Evolutionary conservation across 2,329 filamentous ascomycete species (phyloP).

Genomic region (Fusarium hainanense): DNA sequence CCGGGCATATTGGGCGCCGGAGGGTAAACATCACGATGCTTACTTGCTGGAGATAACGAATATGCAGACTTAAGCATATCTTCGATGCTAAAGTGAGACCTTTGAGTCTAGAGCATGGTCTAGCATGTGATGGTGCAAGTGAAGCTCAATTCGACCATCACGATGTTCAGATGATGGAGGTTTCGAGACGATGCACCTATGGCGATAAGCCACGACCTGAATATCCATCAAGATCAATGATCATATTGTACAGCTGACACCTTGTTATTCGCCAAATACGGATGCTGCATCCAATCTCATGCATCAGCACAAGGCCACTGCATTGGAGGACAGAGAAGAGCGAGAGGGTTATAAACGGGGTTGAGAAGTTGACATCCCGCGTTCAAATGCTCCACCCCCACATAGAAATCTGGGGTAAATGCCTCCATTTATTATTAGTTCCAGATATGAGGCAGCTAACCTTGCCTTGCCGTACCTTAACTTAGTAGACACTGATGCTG

Average conservation of each 20-base stretch:
- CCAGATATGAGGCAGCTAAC: conserved; percentile 29
- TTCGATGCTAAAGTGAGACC: neutral
- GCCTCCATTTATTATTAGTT: conserved; percentile 31
- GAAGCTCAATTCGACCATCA: conserved; percentile 11
- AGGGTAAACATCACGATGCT: neutral
- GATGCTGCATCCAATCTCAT: conserved; percentile 29
- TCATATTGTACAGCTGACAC: conserved; percentile 5
- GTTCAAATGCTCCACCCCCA: conserved; percentile 44
- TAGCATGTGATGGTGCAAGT: conserved; percentile 2
- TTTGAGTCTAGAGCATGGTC: conserved; percentile 10
- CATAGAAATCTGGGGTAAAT: conserved; percentile 39
- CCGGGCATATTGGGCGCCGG: neutral
- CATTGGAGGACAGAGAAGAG: conserved; percentile 26
- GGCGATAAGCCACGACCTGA: conserved; percentile 17
- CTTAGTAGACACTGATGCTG: conserved; percentile 11
- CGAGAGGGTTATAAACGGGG: conserved; percentile 31
- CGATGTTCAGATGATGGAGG: conserved; percentile 5
- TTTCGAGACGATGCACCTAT: conserved; percentile 5
- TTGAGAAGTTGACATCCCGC: conserved; percentile 33
- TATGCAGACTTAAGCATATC: neutral
- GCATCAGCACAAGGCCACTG: conserved; percentile 25
- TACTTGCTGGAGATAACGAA: neutral
- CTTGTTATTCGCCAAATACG: conserved; percentile 15
- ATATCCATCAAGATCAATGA: conserved; percentile 26
- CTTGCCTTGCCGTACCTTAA: neutral